These are phyloP conservation scores for Aspergillus alliaceus DNA, from an alignment of 2,329 filamentous ascomycete species.

Conservation along the genomic window DNA sequence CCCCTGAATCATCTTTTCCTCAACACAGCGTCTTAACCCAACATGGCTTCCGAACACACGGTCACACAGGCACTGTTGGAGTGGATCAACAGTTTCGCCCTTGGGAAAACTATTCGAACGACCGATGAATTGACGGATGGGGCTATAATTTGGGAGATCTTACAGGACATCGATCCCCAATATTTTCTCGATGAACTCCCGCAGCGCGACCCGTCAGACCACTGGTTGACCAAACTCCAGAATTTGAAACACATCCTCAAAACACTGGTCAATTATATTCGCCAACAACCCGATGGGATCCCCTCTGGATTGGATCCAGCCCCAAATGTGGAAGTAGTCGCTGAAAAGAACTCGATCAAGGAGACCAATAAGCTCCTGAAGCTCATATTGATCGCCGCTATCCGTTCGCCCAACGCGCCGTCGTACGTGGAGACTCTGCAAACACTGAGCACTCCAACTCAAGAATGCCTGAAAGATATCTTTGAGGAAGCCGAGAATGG, in stretches of 20 bases:
- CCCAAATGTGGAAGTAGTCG: constrained; percentile 49
- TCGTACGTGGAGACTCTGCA: constrained; percentile 55
- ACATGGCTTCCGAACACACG: constrained; percentile 47
- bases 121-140: constrained; percentile 47
- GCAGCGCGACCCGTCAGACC: constrained; percentile 43
- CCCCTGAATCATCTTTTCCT: constrained; percentile 23
- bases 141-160: constrained; percentile 47
- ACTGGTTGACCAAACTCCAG: constrained; percentile 51
- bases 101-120: constrained; percentile 42
- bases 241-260: constrained; percentile 52
- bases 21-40: constrained; percentile 14
- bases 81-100: constrained; percentile 49
- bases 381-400: constrained; percentile 62
- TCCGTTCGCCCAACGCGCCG: constrained; percentile 58
- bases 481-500: constrained; percentile 48
- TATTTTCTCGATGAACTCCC: constrained; percentile 50
- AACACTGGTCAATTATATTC: constrained; percentile 45
- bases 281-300: constrained; percentile 46
- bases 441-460: constrained; percentile 43
- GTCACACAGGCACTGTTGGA: constrained; percentile 48
- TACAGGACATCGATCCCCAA: constrained; percentile 50
- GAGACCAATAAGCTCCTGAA: constrained; percentile 59
- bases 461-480: constrained; percentile 48
- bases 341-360: constrained; percentile 43
- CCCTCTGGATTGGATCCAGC: constrained; percentile 43